These are phyloP conservation scores for Calycina marina DNA, from an alignment of 2,329 filamentous ascomycete species.

Conservation along the genomic window DNA sequence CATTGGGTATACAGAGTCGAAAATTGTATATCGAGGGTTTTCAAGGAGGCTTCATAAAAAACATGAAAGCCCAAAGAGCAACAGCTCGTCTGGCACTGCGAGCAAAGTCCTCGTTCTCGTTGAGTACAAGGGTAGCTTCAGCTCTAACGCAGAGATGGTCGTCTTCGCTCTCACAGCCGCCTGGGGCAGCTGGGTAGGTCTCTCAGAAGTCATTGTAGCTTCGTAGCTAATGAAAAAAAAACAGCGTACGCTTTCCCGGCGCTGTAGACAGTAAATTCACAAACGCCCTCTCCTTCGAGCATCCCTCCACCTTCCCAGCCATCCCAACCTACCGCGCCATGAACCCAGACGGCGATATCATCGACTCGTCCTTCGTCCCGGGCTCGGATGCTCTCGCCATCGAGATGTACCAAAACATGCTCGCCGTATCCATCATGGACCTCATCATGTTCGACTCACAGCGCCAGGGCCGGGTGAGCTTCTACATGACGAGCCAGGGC, in stretches of 20 bases:
- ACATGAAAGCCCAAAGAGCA: no score
- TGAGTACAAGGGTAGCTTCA: neutral
- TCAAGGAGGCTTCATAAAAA: no score
- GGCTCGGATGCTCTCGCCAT: conserved; percentile 22
- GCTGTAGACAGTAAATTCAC: conserved; percentile 92
- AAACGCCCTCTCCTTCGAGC: conserved; percentile 60
- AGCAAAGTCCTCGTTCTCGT: neutral
- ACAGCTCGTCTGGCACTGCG: no score
- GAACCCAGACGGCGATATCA: conserved; percentile 71
- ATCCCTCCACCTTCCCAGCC: conserved; percentile 55
- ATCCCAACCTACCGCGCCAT: conserved; percentile 88
- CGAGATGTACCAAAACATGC: conserved; percentile 40
- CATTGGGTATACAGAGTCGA: no score
- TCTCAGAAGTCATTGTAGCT: neutral
- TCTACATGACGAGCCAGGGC: conserved; percentile 66
- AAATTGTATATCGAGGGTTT: no score
- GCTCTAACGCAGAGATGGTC: conserved; percentile 10
- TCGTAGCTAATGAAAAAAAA: neutral
- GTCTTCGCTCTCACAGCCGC: conserved; percentile 18
- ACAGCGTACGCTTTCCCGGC: conserved; percentile 57
- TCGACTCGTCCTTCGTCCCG: conserved; percentile 56
- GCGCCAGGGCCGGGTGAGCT: conserved; percentile 47
- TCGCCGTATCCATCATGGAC: conserved; percentile 73
- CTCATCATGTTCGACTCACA: conserved; percentile 97
- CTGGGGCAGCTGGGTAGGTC: conserved; percentile 16